These are phyloP conservation scores for Ambrosiella cleistominuta DNA, from an alignment of 2,329 filamentous ascomycete genomes.

Conservation along the genomic window DNA sequence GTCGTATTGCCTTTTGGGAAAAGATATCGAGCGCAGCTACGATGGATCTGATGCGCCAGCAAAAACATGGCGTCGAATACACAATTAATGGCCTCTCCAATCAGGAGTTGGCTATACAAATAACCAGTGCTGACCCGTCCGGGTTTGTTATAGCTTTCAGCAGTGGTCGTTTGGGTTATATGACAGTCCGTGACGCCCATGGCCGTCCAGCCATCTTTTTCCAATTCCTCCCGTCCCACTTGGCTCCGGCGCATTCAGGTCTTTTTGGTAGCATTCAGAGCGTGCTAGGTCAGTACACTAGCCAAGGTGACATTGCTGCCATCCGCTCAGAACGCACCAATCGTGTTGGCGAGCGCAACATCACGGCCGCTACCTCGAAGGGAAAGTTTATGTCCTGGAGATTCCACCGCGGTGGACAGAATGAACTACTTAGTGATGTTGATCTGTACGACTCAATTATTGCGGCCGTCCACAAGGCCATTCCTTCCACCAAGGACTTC, in stretches of 20 bases:
- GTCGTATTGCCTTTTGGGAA: conserved; percentile 88
- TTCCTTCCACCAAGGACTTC: conserved; percentile 30
- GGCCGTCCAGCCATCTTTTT: conserved; percentile 67
- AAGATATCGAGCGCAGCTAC: conserved; percentile 79
- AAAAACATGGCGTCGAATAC: conserved; percentile 63
- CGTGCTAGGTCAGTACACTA: conserved; percentile 50
- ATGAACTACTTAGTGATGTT: conserved; percentile 53
- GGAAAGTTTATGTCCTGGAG: conserved; percentile 75
- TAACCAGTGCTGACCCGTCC: conserved; percentile 68
- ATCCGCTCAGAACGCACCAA: conserved; percentile 55
- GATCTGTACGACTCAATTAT: conserved; percentile 51
- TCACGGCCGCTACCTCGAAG: conserved; percentile 61
- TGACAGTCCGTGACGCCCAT: conserved; percentile 72
- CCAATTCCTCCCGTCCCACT: conserved; percentile 52
- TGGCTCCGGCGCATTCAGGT: conserved; percentile 40
- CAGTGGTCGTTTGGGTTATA: conserved; percentile 68
- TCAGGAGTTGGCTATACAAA: conserved; percentile 58
- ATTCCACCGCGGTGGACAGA: conserved; percentile 71
- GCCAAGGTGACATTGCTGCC: conserved; percentile 63
- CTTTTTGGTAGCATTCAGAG: conserved; percentile 69
- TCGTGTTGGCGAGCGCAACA: conserved; percentile 65
- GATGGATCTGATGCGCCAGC: conserved; percentile 65
- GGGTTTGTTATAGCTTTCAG: conserved; percentile 77
- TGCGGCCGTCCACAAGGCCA: conserved; percentile 39
- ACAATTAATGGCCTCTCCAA: conserved; percentile 56